phyloP scores from a whole-genome alignment of 2,329 filamentous ascomycete species.

The Cordyceps cateniannulata region DNA sequence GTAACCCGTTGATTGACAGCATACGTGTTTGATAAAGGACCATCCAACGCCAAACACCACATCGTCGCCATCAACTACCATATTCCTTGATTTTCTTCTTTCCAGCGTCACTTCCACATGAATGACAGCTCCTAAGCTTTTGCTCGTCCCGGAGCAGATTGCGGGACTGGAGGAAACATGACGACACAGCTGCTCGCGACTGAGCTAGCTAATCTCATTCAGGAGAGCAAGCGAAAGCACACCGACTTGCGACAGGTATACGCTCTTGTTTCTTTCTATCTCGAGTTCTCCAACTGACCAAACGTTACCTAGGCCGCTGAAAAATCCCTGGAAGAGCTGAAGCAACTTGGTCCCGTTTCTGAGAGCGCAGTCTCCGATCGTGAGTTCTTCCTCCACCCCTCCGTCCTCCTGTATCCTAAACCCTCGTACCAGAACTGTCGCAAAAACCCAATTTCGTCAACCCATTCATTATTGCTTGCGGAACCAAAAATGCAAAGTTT shows the following conservation, averaged over 20 bases:
- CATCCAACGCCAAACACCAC: not conserved
- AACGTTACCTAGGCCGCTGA: slow-evolving; percentile 65
- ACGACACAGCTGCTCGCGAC: slow-evolving; percentile 83
- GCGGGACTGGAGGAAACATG: slow-evolving; percentile 50
- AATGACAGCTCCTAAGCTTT: not conserved
- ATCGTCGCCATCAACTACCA: not conserved
- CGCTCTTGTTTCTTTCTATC: slow-evolving; percentile 10
- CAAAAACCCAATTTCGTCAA: slow-evolving; percentile 79
- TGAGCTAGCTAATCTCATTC: slow-evolving; percentile 84
- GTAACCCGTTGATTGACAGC: not conserved
- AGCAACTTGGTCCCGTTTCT: slow-evolving; percentile 33
- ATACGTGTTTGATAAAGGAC: slow-evolving; percentile 10
- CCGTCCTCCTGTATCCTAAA: slow-evolving; percentile 15
- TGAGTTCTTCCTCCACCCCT: slow-evolving; percentile 15
- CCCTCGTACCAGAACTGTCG: slow-evolving; percentile 60
- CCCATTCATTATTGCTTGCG: slow-evolving; percentile 89
- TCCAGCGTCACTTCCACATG: not conserved
- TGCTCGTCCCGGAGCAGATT: slow-evolving; percentile 10
- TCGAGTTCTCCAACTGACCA: not conserved
- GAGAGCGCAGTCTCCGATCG: slow-evolving; percentile 34
- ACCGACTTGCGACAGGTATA: slow-evolving; percentile 76
- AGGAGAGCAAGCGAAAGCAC: slow-evolving; percentile 94
- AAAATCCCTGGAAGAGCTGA: slow-evolving; percentile 86
- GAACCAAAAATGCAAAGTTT: slow-evolving; percentile 84
- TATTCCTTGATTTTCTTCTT: not conserved